A percentile compares a stretch with the other conserved stretches of the same genome.
phyloP scores from a whole-genome alignment of 495 filamentous ascomycete species.

The Trichoderma erinaceum region DNA sequence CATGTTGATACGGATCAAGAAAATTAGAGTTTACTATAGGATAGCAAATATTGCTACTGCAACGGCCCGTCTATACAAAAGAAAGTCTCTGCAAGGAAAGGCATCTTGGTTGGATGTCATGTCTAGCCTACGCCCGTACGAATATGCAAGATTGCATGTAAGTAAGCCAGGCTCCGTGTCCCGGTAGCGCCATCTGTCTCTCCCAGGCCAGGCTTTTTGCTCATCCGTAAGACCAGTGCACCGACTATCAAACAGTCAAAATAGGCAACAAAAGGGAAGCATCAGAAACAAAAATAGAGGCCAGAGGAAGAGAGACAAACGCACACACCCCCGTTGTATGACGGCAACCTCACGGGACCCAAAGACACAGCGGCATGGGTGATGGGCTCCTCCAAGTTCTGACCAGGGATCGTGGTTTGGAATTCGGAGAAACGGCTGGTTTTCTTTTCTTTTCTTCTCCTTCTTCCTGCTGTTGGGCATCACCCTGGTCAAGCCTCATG shows the following conservation, averaged over 20 bases:
- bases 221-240: not conserved
- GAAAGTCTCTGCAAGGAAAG: not conserved
- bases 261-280: not conserved
- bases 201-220: not conserved
- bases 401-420: not conserved
- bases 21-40: too few relatives aligned
- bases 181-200: constrained; percentile 2
- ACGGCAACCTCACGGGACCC: not conserved
- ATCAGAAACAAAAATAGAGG: not conserved
- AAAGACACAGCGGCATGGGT: constrained; percentile 9
- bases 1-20: too few relatives aligned
- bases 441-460: not conserved
- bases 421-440: not conserved
- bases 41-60: too few relatives aligned
- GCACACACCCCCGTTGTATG: not conserved
- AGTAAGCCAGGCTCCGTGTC: not conserved
- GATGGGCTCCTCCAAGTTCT: not conserved
- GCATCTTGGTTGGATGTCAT: not conserved
- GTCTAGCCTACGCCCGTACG: too few relatives aligned
- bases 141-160: not conserved
- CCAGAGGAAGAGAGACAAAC: not conserved
- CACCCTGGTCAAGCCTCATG: not conserved
- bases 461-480: not conserved
- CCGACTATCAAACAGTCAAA: not conserved
- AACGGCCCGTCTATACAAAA: not conserved